Evolutionary conservation across 1,139 yeast species (phyloP).

Genomic region (Pichia sp.): DNA sequence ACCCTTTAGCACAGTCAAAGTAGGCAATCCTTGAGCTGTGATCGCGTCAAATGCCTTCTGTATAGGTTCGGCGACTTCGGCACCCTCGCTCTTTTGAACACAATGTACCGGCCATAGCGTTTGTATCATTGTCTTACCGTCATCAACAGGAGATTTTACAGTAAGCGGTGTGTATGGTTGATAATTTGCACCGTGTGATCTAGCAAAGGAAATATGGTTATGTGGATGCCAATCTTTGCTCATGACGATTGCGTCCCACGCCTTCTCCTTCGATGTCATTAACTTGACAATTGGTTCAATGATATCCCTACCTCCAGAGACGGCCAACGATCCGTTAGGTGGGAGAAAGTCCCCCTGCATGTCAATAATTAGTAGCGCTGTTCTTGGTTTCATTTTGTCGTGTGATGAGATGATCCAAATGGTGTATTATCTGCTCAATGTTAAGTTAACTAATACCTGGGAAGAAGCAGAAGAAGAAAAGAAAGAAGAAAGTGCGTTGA

Average conservation of each 20-base stretch:
- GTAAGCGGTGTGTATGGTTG: slow-evolving; percentile 45
- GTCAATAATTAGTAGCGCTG: slow-evolving; percentile 70
- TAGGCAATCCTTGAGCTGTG: slow-evolving; percentile 29
- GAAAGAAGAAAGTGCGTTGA: no score
- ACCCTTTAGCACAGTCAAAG: slow-evolving; percentile 59
- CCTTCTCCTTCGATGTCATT: slow-evolving; percentile 28
- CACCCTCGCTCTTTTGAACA: slow-evolving; percentile 62
- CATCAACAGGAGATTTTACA: slow-evolving; percentile 46
- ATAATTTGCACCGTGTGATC: slow-evolving; percentile 36
- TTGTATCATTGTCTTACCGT: slow-evolving; percentile 33
- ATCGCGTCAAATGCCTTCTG: slow-evolving; percentile 23
- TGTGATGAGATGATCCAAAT: no score
- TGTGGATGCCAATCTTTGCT: slow-evolving; percentile 89
- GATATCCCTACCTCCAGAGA: slow-evolving; percentile 54
- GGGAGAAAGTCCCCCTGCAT: slow-evolving; percentile 83
- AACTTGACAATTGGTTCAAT: slow-evolving; percentile 44
- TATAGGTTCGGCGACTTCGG: slow-evolving; percentile 51
- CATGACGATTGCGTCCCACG: slow-evolving; percentile 65
- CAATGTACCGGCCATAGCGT: slow-evolving; percentile 91
- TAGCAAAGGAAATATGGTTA: slow-evolving; percentile 76
- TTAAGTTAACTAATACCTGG: no score
- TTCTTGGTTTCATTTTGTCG: no score
- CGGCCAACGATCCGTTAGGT: slow-evolving; percentile 71
- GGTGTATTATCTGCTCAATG: no score
- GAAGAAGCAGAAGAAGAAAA: no score